Evolutionary conservation across 129 eudicot species (phyloP).

Genomic region (Flaveria trinervia): DNA sequence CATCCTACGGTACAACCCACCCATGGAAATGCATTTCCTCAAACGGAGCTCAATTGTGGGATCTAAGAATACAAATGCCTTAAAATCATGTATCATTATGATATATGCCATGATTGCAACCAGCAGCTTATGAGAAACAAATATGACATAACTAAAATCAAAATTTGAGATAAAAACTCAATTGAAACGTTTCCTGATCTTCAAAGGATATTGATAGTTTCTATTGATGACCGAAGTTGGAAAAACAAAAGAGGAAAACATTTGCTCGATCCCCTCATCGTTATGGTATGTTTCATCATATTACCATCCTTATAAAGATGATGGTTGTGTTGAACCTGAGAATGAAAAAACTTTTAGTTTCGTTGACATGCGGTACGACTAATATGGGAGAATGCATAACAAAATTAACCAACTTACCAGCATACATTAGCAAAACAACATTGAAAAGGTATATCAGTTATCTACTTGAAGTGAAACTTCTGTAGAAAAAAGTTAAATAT

Average conservation of each 20-base stretch:
- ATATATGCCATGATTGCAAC: conserved; percentile 2
- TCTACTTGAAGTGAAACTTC: conserved; percentile 49
- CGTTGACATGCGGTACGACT: background rate
- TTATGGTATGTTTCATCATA: conserved; percentile 12
- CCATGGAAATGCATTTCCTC: background rate
- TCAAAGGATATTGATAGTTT: conserved; percentile 1
- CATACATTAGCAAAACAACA: conserved; percentile 43
- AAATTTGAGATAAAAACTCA: background rate
- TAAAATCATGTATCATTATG: background rate
- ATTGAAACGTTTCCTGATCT: background rate
- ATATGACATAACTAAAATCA: background rate
- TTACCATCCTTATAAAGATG: background rate
- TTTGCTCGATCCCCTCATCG: conserved; percentile 1
- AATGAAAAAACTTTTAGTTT: conserved; percentile 13
- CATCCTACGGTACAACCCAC: background rate
- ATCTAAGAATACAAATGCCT: background rate
- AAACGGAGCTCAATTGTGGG: background rate
- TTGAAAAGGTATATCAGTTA: conserved; percentile 41
- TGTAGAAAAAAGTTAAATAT: background rate
- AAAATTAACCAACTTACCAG: conserved; percentile 13
- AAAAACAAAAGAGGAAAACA: conserved; percentile 15
- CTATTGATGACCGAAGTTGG: background rate
- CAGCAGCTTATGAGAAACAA: background rate
- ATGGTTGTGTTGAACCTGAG: conserved; percentile 11
- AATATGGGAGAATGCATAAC: background rate